Evolutionary conservation across 75 land plant genomes (phyloP).

Genomic region (Selaginella tamariscina): DNA sequence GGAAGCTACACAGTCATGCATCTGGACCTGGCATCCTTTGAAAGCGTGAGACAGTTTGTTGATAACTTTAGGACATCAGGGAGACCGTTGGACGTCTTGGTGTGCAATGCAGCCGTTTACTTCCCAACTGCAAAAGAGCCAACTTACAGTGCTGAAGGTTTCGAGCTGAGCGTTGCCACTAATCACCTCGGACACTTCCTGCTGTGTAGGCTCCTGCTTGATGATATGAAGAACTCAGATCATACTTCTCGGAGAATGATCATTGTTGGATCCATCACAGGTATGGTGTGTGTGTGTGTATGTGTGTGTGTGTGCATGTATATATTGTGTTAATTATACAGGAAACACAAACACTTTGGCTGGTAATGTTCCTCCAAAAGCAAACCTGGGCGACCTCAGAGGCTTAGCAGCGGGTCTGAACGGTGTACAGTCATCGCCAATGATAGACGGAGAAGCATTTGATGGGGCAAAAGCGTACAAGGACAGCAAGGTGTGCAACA

Average conservation of each 20-base stretch:
- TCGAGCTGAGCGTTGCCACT: constrained; percentile 91
- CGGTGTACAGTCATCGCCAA: constrained; percentile 46
- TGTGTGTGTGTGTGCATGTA: neutral
- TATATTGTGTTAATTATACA: neutral
- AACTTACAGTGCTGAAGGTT: constrained; percentile 78
- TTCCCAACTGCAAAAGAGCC: constrained; percentile 89
- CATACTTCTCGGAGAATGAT: neutral
- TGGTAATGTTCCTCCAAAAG: constrained; percentile 13
- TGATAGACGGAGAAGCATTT: constrained; percentile 94
- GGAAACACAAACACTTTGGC: constrained; percentile 9
- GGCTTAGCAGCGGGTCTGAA: constrained; percentile 7
- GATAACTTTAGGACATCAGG: constrained; percentile 60
- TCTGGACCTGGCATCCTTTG: constrained; percentile 84
- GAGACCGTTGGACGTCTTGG: constrained; percentile 71
- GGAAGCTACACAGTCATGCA: constrained; percentile 93
- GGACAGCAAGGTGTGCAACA: constrained; percentile 99
- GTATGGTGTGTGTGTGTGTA: neutral
- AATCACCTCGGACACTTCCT: constrained; percentile 97
- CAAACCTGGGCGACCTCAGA: constrained; percentile 2
- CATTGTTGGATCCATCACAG: constrained; percentile 13
- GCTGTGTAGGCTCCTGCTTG: constrained; percentile 50
- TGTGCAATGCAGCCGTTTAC: constrained; percentile 99
- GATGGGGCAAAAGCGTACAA: constrained; percentile 99
- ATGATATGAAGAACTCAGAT: constrained; percentile 36
- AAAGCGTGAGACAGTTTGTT: constrained; percentile 89